These are phyloP conservation scores for Hymenoscyphus fructigenus DNA, from an alignment of 2,329 filamentous ascomycete genomes.

Conservation along the genomic window DNA sequence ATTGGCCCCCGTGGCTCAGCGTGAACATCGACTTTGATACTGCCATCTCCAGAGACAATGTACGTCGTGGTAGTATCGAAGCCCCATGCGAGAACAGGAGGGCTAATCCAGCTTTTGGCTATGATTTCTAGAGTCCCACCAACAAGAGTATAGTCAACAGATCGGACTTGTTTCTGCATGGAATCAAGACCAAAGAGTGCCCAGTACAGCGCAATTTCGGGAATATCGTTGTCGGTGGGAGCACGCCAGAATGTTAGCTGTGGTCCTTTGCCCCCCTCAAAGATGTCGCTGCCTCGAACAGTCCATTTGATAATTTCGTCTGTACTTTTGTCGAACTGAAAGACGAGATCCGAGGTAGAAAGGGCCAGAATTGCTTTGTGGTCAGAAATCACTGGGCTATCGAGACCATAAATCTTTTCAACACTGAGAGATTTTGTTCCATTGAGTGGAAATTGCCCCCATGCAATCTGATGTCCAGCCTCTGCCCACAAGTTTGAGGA, in stretches of 20 bases:
- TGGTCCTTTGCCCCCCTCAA: constrained; percentile 5
- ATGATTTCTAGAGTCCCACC: constrained; percentile 11
- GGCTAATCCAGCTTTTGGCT: constrained; percentile 10
- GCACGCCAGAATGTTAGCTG: constrained; percentile 12
- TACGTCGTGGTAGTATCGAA: constrained; percentile 41
- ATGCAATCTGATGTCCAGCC: constrained; percentile 54
- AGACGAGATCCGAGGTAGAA: constrained; percentile 4
- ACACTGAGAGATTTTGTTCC: constrained; percentile 12
- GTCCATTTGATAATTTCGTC: constrained; percentile 12
- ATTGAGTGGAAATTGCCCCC: constrained; percentile 48
- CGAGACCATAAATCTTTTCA: constrained; percentile 15
- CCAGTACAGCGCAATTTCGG: constrained; percentile 12
- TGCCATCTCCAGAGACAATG: constrained; percentile 46
- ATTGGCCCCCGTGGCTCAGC: constrained; percentile 47
- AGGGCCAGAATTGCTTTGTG: not conserved
- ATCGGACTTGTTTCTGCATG: constrained; percentile 13
- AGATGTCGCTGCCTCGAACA: constrained; percentile 11
- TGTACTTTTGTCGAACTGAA: constrained; percentile 11
- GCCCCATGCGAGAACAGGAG: constrained; percentile 11
- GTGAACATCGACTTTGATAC: constrained; percentile 48
- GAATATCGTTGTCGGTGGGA: constrained; percentile 13
- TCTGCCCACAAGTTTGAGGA: constrained; percentile 51
- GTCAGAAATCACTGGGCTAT: constrained; percentile 37
- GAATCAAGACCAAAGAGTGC: constrained; percentile 12
- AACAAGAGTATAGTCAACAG: not conserved